Conservation (phyloP, 352 stramenopile genomes). For the Phytopythium ostracodes region DNA sequence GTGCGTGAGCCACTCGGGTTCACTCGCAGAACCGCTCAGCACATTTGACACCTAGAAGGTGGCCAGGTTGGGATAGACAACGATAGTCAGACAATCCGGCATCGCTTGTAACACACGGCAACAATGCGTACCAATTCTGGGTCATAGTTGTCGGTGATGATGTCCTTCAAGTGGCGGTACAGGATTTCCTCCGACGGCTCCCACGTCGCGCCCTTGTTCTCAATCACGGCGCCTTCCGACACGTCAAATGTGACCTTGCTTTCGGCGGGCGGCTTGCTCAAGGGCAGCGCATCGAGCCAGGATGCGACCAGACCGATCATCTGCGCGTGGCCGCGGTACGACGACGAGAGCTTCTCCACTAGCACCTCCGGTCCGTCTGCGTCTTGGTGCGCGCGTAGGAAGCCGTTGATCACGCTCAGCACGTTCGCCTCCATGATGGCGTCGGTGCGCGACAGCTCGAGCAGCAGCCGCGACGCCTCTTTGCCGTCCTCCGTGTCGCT, state of each 20-base stretch:
- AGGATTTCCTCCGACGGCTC: constrained; percentile 73
- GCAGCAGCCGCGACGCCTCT: constrained; percentile 63
- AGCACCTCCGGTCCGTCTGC: constrained; percentile 82
- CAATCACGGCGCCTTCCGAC: constrained; percentile 53
- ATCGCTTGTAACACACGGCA: too few relatives aligned
- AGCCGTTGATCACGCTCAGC: constrained; percentile 78
- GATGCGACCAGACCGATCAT: constrained; percentile 85
- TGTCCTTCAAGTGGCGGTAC: constrained; percentile 69
- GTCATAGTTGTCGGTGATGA: constrained; percentile 81
- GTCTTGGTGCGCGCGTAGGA: constrained; percentile 72
- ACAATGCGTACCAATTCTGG: constrained; percentile 52
- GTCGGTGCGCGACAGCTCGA: constrained; percentile 65
- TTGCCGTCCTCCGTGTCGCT: constrained; percentile 54
- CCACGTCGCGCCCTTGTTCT: constrained; percentile 69
- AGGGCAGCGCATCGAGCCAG: constrained; percentile 68
- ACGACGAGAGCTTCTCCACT: constrained; percentile 82
- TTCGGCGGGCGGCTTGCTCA: constrained; percentile 55
- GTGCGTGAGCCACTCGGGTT: constrained; percentile 79
- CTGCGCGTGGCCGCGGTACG: constrained; percentile 81
- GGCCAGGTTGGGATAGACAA: background rate
- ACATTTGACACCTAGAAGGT: constrained; percentile 67
- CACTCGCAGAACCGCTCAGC: constrained; percentile 63
- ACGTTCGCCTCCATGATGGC: constrained; percentile 85
- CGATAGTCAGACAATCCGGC: background rate
- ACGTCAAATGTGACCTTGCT: constrained; percentile 78